Percentiles rank a stretch among this genome's conserved stretches.
These are phyloP conservation scores for Arachis stenosperma DNA, from an alignment of 306 rosid species.

Conservation along the genomic window DNA sequence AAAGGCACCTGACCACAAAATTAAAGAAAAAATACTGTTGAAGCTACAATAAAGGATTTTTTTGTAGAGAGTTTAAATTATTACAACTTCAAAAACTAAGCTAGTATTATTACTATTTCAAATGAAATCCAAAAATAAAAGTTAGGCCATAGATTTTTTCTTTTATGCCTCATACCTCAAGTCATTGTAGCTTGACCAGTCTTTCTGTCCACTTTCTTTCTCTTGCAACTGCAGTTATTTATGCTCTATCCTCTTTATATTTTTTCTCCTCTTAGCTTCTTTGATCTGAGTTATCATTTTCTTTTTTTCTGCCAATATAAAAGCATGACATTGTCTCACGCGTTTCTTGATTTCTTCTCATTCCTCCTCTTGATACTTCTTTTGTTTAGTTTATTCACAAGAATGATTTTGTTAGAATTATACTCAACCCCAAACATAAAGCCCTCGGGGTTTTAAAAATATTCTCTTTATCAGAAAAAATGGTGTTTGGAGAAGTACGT, in stretches of 20 bases:
- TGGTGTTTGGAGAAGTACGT: conserved; percentile 71
- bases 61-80: conserved; percentile 10
- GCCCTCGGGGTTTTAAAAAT: conserved; percentile 73
- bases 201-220: conserved; percentile 76
- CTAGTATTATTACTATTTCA: not conserved
- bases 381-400: conserved; percentile 74
- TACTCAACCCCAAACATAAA: conserved; percentile 77
- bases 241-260: conserved; percentile 70
- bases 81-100: conserved; percentile 20
- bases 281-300: conserved; percentile 76
- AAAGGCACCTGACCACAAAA: conserved; percentile 23
- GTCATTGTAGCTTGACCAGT: conserved; percentile 68
- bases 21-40: conserved; percentile 13
- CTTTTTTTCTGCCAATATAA: conserved; percentile 73
- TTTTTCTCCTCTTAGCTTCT: conserved; percentile 84
- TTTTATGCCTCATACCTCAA: conserved; percentile 71
- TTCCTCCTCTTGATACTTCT: conserved; percentile 91
- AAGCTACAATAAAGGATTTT: not conserved
- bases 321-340: conserved; percentile 73
- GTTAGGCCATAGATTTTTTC: conserved; percentile 58
- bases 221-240: conserved; percentile 98
- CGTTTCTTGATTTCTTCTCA: conserved; percentile 67
- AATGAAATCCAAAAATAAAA: conserved; percentile 9
- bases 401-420: conserved; percentile 70
- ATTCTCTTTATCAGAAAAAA: conserved; percentile 48